These are phyloP conservation scores for Ogataea degrootiae DNA, from an alignment of 805 yeast species.

Conservation along the genomic window DNA sequence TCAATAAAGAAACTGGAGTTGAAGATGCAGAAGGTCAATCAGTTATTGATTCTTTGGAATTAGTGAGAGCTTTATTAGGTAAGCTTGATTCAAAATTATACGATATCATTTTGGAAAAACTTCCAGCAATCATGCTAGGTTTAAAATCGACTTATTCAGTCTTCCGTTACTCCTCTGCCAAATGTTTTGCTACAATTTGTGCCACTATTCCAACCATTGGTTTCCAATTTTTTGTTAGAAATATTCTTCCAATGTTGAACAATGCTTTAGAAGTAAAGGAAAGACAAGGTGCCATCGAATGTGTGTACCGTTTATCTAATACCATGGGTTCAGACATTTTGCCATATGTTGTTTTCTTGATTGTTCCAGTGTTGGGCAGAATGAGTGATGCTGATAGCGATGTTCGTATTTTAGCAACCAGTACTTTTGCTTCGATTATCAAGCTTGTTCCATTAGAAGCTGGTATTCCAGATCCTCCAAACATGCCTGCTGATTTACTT, in stretches of 20 bases:
- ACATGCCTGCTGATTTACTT: constrained; percentile 77
- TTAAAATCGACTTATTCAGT: constrained; percentile 74
- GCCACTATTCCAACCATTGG: constrained; percentile 62
- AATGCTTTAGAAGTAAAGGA: constrained; percentile 65
- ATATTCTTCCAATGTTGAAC: constrained; percentile 72
- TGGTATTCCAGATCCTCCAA: constrained; percentile 93
- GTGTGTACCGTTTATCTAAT: constrained; percentile 76
- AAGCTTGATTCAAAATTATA: constrained; percentile 47
- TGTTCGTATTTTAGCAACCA: constrained; percentile 86
- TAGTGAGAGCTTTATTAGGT: constrained; percentile 69
- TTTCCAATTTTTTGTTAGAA: constrained; percentile 74
- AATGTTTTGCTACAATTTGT: constrained; percentile 79
- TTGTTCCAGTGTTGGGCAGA: constrained; percentile 94
- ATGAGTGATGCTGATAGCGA: constrained; percentile 94
- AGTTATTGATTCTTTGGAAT: constrained; percentile 81
- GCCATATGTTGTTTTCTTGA: constrained; percentile 91
- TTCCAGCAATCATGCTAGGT: constrained; percentile 48
- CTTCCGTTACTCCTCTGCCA: constrained; percentile 84
- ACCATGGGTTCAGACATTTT: constrained; percentile 85
- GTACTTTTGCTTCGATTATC: constrained; percentile 93
- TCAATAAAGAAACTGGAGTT: constrained; percentile 18
- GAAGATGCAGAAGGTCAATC: constrained; percentile 63
- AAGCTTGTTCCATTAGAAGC: constrained; percentile 95
- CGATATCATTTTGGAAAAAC: constrained; percentile 43
- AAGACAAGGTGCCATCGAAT: constrained; percentile 93